phyloP scores from a whole-genome alignment of 129 eudicot genomes.

The Arctium minus region DNA sequence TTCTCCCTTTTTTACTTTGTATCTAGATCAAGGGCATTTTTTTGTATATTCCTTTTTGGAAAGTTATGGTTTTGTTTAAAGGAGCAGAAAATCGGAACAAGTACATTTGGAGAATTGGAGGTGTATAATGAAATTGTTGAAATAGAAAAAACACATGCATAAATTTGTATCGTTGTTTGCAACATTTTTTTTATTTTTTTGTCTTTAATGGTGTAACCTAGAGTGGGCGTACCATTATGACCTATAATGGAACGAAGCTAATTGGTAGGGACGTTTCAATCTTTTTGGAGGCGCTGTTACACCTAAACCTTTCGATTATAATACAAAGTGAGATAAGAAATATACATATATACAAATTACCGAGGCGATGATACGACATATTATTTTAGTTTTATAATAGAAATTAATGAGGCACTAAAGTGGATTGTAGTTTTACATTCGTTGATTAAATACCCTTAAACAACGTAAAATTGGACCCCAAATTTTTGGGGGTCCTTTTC shows the following conservation, averaged over 20 bases:
- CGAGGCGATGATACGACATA: too few relatives aligned
- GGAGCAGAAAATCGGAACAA: background rate
- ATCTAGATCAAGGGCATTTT: background rate
- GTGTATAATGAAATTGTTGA: constrained; percentile 1
- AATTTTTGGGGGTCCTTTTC: too few relatives aligned
- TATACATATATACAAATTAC: too few relatives aligned
- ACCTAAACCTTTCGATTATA: too few relatives aligned
- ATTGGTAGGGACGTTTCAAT: too few relatives aligned
- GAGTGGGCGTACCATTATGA: background rate
- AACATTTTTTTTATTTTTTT: background rate
- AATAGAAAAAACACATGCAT: background rate
- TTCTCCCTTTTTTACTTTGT: background rate
- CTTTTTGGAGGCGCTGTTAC: too few relatives aligned
- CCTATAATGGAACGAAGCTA: background rate
- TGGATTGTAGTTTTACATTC: too few relatives aligned
- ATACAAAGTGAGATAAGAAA: too few relatives aligned
- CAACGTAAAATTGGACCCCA: too few relatives aligned
- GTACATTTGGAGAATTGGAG: constrained; percentile 2
- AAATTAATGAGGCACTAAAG: too few relatives aligned
- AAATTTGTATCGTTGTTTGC: background rate
- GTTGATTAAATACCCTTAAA: too few relatives aligned
- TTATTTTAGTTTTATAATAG: too few relatives aligned
- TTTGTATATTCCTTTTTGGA: background rate
- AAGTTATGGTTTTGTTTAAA: background rate
- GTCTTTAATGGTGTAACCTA: background rate